Percentiles rank a stretch among this genome's conserved stretches.
Evolutionary conservation across 2,329 filamentous ascomycete genomes (phyloP).

Genomic region (Aspergillus calidoustus): DNA sequence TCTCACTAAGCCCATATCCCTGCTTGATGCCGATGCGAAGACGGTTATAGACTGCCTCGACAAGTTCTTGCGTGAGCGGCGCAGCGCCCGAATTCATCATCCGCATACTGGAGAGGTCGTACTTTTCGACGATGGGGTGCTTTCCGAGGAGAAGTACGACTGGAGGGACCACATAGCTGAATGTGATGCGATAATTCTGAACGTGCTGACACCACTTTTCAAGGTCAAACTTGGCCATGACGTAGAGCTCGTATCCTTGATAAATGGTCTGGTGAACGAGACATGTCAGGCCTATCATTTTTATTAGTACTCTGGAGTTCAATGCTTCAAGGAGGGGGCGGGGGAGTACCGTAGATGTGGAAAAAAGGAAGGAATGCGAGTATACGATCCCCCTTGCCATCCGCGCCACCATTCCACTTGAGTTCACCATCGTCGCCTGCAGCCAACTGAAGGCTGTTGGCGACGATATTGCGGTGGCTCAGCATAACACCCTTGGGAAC

Average conservation of each 20-base stretch:
- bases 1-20: slow-evolving; percentile 89
- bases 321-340: too few species aligned
- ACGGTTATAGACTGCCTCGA: slow-evolving; percentile 73
- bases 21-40: slow-evolving; percentile 85
- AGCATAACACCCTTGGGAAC: slow-evolving; percentile 90
- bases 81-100: slow-evolving; percentile 90
- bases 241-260: slow-evolving; percentile 67
- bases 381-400: slow-evolving; percentile 70
- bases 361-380: slow-evolving; percentile 86
- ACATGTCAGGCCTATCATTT: slow-evolving; percentile 67
- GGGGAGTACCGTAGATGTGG: slow-evolving; percentile 76
- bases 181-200: slow-evolving; percentile 75
- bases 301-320: slow-evolving; percentile 9
- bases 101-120: slow-evolving; percentile 76
- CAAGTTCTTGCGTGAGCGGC: slow-evolving; percentile 79
- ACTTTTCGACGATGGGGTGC: slow-evolving; percentile 75
- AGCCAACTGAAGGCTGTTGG: slow-evolving; percentile 67
- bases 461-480: slow-evolving; percentile 78
- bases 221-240: slow-evolving; percentile 82
- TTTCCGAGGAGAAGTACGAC: slow-evolving; percentile 82
- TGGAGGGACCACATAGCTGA: slow-evolving; percentile 81
- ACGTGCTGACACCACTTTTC: slow-evolving; percentile 77
- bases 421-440: slow-evolving; percentile 61
- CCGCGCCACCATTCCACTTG: slow-evolving; percentile 60
- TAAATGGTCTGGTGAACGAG: slow-evolving; percentile 72